phyloP scores from a whole-genome alignment of 2,329 filamentous ascomycete genomes.

The Xylaria sp. region DNA sequence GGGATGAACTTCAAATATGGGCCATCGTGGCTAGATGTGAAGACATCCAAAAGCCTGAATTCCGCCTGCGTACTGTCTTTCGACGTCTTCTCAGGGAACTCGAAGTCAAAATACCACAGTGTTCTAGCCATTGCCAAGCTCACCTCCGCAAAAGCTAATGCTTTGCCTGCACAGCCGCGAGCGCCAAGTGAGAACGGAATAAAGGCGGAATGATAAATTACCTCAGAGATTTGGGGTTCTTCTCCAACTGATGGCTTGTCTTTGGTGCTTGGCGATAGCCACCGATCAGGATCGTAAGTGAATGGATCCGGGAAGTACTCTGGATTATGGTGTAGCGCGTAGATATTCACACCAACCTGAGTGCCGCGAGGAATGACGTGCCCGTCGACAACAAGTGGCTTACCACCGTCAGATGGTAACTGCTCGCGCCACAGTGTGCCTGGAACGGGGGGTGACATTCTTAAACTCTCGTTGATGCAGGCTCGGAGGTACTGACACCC shows the following conservation, averaged over 20 bases:
- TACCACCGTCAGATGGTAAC: background rate
- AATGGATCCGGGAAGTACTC: background rate
- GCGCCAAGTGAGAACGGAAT: background rate
- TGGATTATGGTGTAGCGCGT: background rate
- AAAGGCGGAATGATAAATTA: background rate
- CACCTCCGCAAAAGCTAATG: background rate
- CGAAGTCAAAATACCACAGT: background rate
- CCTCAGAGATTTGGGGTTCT: background rate
- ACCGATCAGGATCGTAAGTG: background rate
- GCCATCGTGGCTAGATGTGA: background rate
- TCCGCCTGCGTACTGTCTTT: background rate
- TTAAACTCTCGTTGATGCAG: background rate
- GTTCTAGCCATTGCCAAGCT: background rate
- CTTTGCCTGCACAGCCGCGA: background rate
- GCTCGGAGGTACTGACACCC: background rate
- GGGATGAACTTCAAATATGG: background rate
- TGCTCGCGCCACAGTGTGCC: background rate
- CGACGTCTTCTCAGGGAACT: background rate
- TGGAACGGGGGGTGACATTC: background rate
- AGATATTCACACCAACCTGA: background rate
- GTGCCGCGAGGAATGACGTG: background rate
- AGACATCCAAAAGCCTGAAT: background rate
- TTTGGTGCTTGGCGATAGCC: background rate
- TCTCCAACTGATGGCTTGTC: background rate
- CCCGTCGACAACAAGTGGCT: background rate